These are phyloP conservation scores for Camellia japonica DNA, from an alignment of 148 eudicot species.

Conservation along the genomic window DNA sequence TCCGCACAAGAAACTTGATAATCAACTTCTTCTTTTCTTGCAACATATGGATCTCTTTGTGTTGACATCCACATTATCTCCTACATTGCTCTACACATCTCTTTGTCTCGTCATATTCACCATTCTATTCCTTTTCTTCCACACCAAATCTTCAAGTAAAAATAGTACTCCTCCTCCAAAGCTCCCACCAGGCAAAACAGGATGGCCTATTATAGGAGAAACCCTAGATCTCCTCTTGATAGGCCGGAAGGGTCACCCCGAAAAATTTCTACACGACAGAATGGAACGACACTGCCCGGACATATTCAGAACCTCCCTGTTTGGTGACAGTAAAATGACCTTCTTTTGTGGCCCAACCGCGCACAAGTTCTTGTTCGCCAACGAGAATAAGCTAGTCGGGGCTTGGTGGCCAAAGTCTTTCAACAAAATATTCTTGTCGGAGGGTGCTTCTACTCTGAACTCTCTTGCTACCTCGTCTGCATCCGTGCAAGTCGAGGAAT, in stretches of 20 bases:
- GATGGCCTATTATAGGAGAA: slow-evolving; percentile 52
- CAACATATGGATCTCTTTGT: too few relatives aligned
- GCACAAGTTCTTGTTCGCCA: slow-evolving; percentile 45
- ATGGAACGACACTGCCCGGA: slow-evolving; percentile 19
- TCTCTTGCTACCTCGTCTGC: slow-evolving; percentile 22
- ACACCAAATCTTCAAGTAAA: too few relatives aligned
- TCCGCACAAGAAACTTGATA: too few relatives aligned
- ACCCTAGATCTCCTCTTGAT: slow-evolving; percentile 25
- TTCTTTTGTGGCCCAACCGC: slow-evolving; percentile 38
- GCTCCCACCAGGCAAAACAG: slow-evolving; percentile 31
- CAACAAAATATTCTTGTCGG: slow-evolving; percentile 29
- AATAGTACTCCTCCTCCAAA: slow-evolving; percentile 13
- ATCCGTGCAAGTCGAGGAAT: slow-evolving; percentile 13
- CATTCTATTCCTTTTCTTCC: too few relatives aligned
- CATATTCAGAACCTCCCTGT: slow-evolving; percentile 37
- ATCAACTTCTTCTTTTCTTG: too few relatives aligned
- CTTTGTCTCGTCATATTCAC: too few relatives aligned
- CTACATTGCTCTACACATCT: too few relatives aligned
- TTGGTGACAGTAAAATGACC: slow-evolving; percentile 27
- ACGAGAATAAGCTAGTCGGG: slow-evolving; percentile 45
- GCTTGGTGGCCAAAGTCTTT: slow-evolving; percentile 50
- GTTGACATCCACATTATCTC: too few relatives aligned
- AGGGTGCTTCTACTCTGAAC: too few relatives aligned
- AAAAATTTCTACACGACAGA: slow-evolving; percentile 31
- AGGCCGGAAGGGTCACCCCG: slow-evolving; percentile 32